These are phyloP conservation scores for Salmacisia buchloeana DNA, from an alignment of 1,284 basidiomycete genomes.

Conservation along the genomic window DNA sequence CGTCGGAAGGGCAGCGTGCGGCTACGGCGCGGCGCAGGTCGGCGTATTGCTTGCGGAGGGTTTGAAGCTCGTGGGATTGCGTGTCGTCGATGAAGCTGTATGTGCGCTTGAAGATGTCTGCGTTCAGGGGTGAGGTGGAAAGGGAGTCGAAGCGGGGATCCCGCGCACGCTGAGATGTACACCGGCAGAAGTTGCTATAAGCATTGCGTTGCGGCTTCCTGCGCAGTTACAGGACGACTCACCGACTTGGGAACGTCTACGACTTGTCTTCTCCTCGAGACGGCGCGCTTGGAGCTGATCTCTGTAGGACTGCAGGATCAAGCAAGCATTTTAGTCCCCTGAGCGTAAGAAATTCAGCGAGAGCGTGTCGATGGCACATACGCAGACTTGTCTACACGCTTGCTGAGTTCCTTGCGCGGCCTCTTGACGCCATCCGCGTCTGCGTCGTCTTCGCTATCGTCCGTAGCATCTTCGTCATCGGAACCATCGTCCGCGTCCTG, in stretches of 20 bases:
- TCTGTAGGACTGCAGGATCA: background rate
- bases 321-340: background rate
- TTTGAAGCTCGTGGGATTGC: background rate
- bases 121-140: background rate
- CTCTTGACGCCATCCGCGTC: background rate
- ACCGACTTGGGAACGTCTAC: background rate
- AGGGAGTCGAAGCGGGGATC: slow-evolving; percentile 8
- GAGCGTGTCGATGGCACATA: background rate
- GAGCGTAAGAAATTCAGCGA: background rate
- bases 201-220: background rate
- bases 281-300: background rate
- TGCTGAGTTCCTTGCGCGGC: background rate
- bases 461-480: background rate
- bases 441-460: background rate
- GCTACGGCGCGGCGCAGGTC: slow-evolving; percentile 3
- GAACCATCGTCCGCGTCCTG: background rate
- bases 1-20: background rate
- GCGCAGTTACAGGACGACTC: background rate
- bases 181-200: background rate
- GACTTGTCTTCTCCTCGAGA: background rate
- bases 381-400: slow-evolving; percentile 1
- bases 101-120: background rate
- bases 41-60: background rate
- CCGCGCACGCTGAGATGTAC: background rate
- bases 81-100: background rate